Evolutionary conservation across 371 early-diverging fungal species (phyloP), one percentile per base, ranked within the genome.

Genomic region (Mucor sp.): DNA sequence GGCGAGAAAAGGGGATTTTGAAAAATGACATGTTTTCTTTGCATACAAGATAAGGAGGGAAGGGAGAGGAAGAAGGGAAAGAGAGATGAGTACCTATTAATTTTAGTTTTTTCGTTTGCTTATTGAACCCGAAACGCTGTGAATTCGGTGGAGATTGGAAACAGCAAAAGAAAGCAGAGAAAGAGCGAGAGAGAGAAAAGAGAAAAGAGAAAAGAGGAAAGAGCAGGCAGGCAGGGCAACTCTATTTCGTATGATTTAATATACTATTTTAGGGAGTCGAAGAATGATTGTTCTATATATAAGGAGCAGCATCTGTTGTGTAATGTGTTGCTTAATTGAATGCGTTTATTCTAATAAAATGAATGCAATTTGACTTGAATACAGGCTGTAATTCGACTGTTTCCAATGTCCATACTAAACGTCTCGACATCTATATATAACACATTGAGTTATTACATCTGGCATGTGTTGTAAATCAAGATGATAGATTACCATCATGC

Each of bases 331-430:
- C 15, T 53, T 14, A 53, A 53, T 53, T 53, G 41, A 53, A 53
- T 53, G 53, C 17, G 14, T 41, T 41, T 41, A 50, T 23, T 50
- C 43, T 58, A 60, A 30, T 53, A 65, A 33, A 58, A 66, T 9
- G 74, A 33, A 25, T 73, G 75, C 12, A 80, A 35, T 60, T 74
- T 75, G 27, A 77, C 78, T 74, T 80, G 80, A 57, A 80, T 74
- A 28, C 80, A 75, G 17, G 75, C 72, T 59, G 69, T 68, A 19
- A 67, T 66, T 47, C 68, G 63, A 58, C 58, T 66, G n/a, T 65
- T 67, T 43, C 63, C 73, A 25, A 66, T 68, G 11, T 73, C 61
- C 62, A 75, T 67, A 14, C 72, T 71, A 61, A 80, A 80, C 5
- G 80, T 80, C 30, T 80, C 80, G 21, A 80, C 69, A 53, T 77